phyloP scores from a whole-genome alignment of 805 yeast genomes.

The Sungouiella blattae region DNA sequence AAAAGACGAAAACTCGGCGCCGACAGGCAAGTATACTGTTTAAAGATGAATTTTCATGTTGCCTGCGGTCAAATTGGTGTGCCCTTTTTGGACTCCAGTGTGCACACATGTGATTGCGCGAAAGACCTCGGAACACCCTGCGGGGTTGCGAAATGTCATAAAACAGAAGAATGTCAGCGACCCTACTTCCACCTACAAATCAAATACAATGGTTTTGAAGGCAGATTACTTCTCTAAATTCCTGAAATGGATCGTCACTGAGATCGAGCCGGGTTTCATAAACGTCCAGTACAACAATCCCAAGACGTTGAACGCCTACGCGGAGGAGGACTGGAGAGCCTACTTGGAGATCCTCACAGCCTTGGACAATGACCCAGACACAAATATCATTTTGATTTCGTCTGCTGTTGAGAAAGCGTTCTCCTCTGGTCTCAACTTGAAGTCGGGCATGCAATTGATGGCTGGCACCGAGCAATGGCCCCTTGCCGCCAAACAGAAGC shows the following conservation, averaged over 20 bases:
- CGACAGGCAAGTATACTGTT: conserved; percentile 50
- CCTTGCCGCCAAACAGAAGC: conserved; percentile 19
- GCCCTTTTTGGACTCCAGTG: no score
- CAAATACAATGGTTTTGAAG: conserved; percentile 6
- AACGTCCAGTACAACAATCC: conserved; percentile 65
- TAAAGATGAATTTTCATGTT: no score
- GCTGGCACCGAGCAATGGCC: conserved; percentile 7
- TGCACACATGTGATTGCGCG: no score
- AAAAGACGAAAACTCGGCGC: conserved; percentile 39
- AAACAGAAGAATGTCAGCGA: no score
- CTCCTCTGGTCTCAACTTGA: conserved; percentile 64
- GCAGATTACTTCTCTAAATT: conserved; percentile 5
- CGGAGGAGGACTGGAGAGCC: conserved; percentile 54
- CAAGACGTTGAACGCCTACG: conserved; percentile 54
- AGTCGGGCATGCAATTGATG: conserved; percentile 18
- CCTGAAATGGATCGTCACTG: conserved; percentile 32
- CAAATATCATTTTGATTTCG: conserved; percentile 52
- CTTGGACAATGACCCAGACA: conserved; percentile 42
- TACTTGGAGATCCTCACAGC: conserved; percentile 45
- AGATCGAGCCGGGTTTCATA: conserved; percentile 44
- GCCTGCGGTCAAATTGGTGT: no score
- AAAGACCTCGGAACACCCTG: no score
- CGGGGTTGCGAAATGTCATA: no score
- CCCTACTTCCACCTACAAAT: no score
- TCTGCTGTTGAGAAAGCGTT: conserved; percentile 56